Evolutionary conservation across 192 early-diverging fungal species (phyloP), one percentile per base, ranked within the genome.

Genomic region (Coemansia sp.): DNA sequence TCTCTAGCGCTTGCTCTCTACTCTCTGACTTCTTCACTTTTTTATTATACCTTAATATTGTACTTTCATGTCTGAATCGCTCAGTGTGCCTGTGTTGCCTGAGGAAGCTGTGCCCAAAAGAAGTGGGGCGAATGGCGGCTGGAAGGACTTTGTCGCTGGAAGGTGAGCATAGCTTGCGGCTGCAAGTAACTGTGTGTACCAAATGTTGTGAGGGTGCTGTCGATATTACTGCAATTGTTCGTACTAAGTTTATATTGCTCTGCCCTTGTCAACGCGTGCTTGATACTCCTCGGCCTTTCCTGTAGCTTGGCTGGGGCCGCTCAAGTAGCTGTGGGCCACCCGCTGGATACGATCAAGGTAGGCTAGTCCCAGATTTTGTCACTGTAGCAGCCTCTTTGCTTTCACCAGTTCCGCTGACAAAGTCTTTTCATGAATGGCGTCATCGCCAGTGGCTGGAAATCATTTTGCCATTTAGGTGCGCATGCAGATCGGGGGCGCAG

Each of bases 331-430:
- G 77, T 87, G 3, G 92, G 94, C 0, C 94, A 95, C 61, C 94
- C 94, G 17, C 85, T 95, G 64, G 94, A 95, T 62, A 94, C 92
- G 0, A 86, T 95, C 77, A 95, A 95, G 75, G 86, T 86, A 77
- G 24, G 61, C 53, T 38, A 4, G 59, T 12, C 10, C 44, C 27
- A 34, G 12, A 34, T 55, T 22, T 62, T n/a, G 7, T 1, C 34
- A 22, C 22, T 62, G 61, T 8, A 10, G 5, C 20, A 10, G 5
- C 3, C 15, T 22, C n/a, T 62, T 73, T 58, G 39, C 17, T 9
- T 24, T 29, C n/a, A 27, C 2, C 12, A 29, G 4, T 29, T 13
- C 24, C 9, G 22, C 51, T 53, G 51, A 53, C 51, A 53, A 15
- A 68, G 66, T 12, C 48, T 29, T 9, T 7, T 15, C 38, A 32